A percentile compares a stretch with the other conserved stretches of the same genome.
Conservation (phyloP, 352 stramenopile species). For the Phytophthora capsici region DNA sequence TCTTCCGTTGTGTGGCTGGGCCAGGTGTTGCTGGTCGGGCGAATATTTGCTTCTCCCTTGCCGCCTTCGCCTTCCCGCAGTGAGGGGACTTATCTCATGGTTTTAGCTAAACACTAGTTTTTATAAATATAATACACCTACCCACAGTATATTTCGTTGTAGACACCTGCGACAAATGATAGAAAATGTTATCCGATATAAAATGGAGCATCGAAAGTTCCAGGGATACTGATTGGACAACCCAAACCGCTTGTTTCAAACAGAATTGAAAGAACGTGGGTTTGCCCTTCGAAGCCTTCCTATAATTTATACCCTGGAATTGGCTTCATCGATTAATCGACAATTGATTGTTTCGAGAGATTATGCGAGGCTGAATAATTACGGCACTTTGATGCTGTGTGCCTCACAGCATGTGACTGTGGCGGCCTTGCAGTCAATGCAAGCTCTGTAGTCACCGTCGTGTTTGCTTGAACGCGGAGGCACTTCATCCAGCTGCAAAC, state of each 20-base stretch:
- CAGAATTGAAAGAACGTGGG: constrained; percentile 18
- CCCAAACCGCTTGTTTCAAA: neutral
- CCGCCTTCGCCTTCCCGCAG: constrained; percentile 25
- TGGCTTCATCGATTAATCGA: constrained; percentile 1
- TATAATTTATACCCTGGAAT: constrained; percentile 3
- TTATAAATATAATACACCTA: constrained; percentile 34
- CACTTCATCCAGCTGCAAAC: constrained; percentile 17
- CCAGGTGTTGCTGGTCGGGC: constrained; percentile 4
- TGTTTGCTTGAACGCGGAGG: constrained; percentile 12
- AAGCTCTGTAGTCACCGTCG: neutral
- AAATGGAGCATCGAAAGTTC: neutral
- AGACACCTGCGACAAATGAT: neutral
- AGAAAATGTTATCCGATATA: neutral
- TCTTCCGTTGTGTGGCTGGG: constrained; percentile 31
- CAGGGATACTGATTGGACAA: neutral
- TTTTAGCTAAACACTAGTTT: constrained; percentile 22
- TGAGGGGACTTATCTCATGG: neutral
- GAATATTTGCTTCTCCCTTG: constrained; percentile 36
- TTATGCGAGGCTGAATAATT: constrained; percentile 1
- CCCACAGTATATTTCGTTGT: constrained; percentile 3
- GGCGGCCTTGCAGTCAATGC: no score
- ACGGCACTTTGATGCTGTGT: neutral
- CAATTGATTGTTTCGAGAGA: neutral
- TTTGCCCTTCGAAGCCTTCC: constrained; percentile 23
- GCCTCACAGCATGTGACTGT: no score